Conservation (phyloP, 768 basidiomycete genomes). For the Amylocystis lapponica region DNA sequence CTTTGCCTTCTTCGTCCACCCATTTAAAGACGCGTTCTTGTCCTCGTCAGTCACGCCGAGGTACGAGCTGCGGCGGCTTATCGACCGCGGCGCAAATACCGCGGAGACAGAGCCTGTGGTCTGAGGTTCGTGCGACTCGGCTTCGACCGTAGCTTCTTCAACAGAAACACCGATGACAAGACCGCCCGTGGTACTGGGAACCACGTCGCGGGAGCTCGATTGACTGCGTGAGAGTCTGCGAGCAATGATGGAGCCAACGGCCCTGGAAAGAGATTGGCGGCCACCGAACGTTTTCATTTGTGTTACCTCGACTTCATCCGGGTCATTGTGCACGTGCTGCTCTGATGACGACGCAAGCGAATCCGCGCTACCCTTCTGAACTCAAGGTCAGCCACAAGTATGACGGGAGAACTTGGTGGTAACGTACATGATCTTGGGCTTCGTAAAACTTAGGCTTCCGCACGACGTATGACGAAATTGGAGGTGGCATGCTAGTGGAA, state of each 20-base stretch:
- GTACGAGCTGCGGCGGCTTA: too few species aligned
- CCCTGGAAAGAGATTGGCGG: conserved; percentile 18
- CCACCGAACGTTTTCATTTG: conserved; percentile 20
- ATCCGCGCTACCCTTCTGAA: conserved; percentile 19
- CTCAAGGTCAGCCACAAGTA: not conserved
- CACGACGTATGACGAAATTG: conserved; percentile 19
- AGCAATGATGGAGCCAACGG: conserved; percentile 17
- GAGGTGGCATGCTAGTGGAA: conserved; percentile 12
- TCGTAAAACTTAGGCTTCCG: conserved; percentile 22
- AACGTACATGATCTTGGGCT: conserved; percentile 17
- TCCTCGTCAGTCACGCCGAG: too few species aligned
- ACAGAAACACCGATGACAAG: conserved; percentile 23
- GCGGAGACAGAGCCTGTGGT: too few species aligned
- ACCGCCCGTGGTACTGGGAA: conserved; percentile 6
- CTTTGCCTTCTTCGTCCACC: too few species aligned
- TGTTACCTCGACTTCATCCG: conserved; percentile 18
- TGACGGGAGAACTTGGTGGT: not conserved
- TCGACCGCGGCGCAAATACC: too few species aligned
- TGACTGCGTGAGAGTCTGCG: conserved; percentile 21
- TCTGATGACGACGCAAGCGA: conserved; percentile 19
- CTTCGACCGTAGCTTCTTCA: conserved; percentile 21
- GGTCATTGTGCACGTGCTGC: conserved; percentile 4
- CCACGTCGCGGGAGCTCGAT: conserved; percentile 16
- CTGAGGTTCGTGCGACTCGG: conserved; percentile 11
- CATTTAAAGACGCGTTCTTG: too few species aligned